A percentile compares a stretch with the other conserved stretches of the same genome.
These are phyloP conservation scores for Wickerhamiella domercqiae DNA, from an alignment of 805 yeast species.

Conservation along the genomic window DNA sequence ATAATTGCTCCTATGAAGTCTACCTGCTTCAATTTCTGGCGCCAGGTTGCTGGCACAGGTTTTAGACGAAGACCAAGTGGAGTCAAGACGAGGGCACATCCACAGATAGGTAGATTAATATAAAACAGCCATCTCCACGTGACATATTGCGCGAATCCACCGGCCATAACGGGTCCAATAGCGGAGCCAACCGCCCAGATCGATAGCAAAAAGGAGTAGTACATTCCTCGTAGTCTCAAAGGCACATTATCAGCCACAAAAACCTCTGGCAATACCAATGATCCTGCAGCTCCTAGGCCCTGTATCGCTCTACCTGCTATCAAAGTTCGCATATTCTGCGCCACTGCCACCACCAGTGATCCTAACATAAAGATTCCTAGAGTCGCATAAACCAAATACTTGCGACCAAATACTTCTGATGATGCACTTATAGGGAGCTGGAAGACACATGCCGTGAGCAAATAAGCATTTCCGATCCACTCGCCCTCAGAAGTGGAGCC, in stretches of 20 bases:
- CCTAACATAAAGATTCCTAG: constrained; percentile 46
- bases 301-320: constrained; percentile 57
- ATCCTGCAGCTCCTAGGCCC: constrained; percentile 61
- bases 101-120: constrained; percentile 54
- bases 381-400: constrained; percentile 33
- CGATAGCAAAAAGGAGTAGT: constrained; percentile 18
- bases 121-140: constrained; percentile 73
- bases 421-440: constrained; percentile 16
- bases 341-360: constrained; percentile 40
- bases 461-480: constrained; percentile 21
- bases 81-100: constrained; percentile 29
- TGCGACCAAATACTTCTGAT: constrained; percentile 27
- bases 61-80: constrained; percentile 27
- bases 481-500: constrained; percentile 19
- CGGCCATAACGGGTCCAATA: constrained; percentile 50
- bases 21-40: constrained; percentile 27
- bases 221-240: constrained; percentile 22
- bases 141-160: constrained; percentile 41
- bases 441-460: constrained; percentile 15
- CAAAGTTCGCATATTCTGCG: constrained; percentile 41
- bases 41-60: constrained; percentile 29
- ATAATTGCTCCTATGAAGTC: constrained; percentile 37
- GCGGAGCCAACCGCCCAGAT: constrained; percentile 22
- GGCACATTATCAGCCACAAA: constrained; percentile 44
- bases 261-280: constrained; percentile 41